Conservation (phyloP, 306 rosid species). For the Casuarina glauca region DNA sequence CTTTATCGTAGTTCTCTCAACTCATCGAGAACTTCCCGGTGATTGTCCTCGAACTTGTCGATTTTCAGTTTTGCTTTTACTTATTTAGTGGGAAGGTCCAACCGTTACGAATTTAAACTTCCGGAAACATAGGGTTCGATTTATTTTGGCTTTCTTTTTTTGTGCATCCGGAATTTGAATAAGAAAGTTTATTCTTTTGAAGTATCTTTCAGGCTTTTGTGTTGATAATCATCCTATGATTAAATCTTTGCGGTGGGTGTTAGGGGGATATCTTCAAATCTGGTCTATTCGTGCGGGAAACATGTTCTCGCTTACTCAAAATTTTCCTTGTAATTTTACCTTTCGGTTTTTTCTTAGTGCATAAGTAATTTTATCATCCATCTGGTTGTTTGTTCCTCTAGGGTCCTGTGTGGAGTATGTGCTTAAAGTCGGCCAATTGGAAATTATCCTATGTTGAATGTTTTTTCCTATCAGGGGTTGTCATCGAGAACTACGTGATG, state of each 20-base stretch:
- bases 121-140: not conserved
- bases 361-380: not conserved
- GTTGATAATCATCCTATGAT: not conserved
- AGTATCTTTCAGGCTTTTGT: not conserved
- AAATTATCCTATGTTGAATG: not conserved
- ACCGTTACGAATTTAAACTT: not conserved
- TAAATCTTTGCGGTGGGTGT: not conserved
- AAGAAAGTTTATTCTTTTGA: not conserved
- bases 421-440: slow-evolving; percentile 10
- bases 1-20: not conserved
- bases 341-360: not conserved
- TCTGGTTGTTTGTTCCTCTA: slow-evolving; percentile 8
- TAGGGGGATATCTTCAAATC: not conserved
- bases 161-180: not conserved
- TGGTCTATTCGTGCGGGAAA: not conserved
- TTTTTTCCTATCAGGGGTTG: slow-evolving; percentile 38
- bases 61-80: not conserved
- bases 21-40: not conserved
- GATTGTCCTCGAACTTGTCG: not conserved
- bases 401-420: slow-evolving; percentile 4
- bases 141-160: slow-evolving; percentile 1
- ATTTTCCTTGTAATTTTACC: not conserved
- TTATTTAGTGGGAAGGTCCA: not conserved
- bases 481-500: slow-evolving; percentile 34
- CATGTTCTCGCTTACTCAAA: slow-evolving; percentile 6